These are phyloP conservation scores for Bacterosira constricta DNA, from an alignment of 108 stramenopile species.

Conservation along the genomic window DNA sequence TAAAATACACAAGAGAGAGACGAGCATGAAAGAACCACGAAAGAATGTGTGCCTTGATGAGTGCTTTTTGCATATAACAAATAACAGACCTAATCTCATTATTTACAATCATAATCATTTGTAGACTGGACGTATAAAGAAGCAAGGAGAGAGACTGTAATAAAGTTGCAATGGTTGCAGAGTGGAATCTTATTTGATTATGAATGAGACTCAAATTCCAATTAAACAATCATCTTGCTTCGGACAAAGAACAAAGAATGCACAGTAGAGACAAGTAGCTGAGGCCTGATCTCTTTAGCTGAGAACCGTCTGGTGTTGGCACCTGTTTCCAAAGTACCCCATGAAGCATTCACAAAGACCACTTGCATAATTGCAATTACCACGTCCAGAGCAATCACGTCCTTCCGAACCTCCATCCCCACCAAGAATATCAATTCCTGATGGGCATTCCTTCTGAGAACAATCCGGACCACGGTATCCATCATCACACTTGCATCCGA, in stretches of 20 bases:
- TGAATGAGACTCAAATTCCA: too few relatives aligned
- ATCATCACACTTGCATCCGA: constrained; percentile 85
- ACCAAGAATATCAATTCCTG: constrained; percentile 67
- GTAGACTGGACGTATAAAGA: too few relatives aligned
- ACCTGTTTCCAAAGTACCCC: constrained; percentile 82
- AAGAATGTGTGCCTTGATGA: neutral
- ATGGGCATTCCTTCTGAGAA: constrained; percentile 80
- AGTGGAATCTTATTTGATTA: too few relatives aligned
- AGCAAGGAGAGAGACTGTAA: too few relatives aligned
- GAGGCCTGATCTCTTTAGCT: constrained; percentile 20
- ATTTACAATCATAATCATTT: too few relatives aligned
- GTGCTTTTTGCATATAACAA: neutral
- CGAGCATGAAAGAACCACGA: too few relatives aligned
- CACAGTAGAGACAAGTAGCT: too few relatives aligned
- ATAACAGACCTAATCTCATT: neutral
- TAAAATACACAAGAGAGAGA: neutral
- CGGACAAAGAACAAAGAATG: too few relatives aligned
- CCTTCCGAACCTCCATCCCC: constrained; percentile 66
- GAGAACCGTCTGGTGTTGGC: constrained; percentile 78
- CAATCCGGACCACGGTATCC: constrained; percentile 91
- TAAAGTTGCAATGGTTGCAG: too few relatives aligned
- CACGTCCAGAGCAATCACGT: constrained; percentile 86
- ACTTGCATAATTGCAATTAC: constrained; percentile 67
- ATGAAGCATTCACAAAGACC: constrained; percentile 81
- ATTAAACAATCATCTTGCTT: too few relatives aligned